Base-by-base conservation (phyloP, 805 yeast species). In the Sporopachydermia quercuum region DNA sequence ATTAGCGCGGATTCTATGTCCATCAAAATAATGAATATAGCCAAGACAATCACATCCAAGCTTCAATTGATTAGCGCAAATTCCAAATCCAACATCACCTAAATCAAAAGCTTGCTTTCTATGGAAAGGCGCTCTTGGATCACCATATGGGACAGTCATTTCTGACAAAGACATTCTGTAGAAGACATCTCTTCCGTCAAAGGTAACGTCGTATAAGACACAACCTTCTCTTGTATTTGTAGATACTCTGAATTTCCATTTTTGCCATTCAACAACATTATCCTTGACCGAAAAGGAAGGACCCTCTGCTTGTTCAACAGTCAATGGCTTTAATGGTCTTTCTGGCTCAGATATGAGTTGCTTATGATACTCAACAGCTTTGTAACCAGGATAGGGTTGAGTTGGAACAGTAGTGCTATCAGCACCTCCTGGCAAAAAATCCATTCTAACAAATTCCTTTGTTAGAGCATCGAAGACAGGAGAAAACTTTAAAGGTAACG, bases 81-180 rank as follows among this genome's bases (percentile, higher is more conserved):
- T 71, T 59, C 91, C 91, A 46, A 80, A 80, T 15, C 93, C 91
- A 63, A 80, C 73, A 59, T 82, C 91, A 56, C 91, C 91, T 53
- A 81, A 67, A 59, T 81, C 91, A 49, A 81, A 81, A 23, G 91
- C 91, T 64, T 79, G 87, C 63, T 82, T 81, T 69, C 89, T 72
- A 61, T 79, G 86, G 63, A 68, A 77, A 46, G 91, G 91, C 37
- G 76, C 76, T 60, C 89, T 70, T 52, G 87, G 85, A 56, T 81
- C 89, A 56, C 84, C 87, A 54, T 82, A 81, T 23, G 91, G 91
- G 46, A 82, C 93, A 34, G 89, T 80, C 93, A 82, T 81, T 61
- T 81, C 93, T 41, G 81, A 73, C 49, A 80, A 61, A 2, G 86
- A 69, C 37, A 79, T 57, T 62, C 91, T 23, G 68, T 81, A 80